phyloP scores from a whole-genome alignment of 2,329 filamentous ascomycete species.

The Sporothrix sp. region DNA sequence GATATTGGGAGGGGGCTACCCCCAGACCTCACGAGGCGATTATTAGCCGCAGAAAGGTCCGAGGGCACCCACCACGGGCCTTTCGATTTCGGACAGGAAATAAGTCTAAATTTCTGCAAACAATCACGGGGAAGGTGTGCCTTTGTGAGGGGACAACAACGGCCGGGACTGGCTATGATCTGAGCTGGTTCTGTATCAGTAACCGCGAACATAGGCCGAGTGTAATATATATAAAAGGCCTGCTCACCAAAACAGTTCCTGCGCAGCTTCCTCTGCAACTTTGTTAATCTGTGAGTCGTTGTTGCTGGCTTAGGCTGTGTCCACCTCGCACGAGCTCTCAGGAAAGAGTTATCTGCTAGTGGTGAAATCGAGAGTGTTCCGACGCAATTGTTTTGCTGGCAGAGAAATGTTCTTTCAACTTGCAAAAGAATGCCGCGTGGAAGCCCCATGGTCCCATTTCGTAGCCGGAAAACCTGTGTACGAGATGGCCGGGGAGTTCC shows the following conservation, averaged over 20 bases:
- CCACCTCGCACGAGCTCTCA: constrained; percentile 34
- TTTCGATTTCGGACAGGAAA: constrained; percentile 43
- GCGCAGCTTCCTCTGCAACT: constrained; percentile 48
- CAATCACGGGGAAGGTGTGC: constrained; percentile 36
- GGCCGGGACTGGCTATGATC: constrained; percentile 12
- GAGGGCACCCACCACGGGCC: constrained; percentile 47
- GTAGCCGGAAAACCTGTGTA: no score
- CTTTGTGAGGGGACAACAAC: constrained; percentile 15
- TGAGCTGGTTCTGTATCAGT: constrained; percentile 36
- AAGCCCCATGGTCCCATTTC: no score
- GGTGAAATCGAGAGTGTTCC: constrained; percentile 48
- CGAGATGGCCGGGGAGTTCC: no score
- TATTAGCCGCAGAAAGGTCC: constrained; percentile 11
- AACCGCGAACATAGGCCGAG: not conserved
- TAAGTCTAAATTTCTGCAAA: constrained; percentile 49
- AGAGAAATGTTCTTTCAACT: no score
- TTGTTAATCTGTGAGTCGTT: constrained; percentile 20
- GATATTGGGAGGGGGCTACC: not conserved
- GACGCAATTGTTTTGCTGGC: no score
- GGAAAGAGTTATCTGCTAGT: constrained; percentile 42
- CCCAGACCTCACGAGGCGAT: not conserved
- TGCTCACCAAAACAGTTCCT: constrained; percentile 55
- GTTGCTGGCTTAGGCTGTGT: constrained; percentile 29
- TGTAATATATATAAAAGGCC: not conserved
- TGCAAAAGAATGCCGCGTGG: no score